Evolutionary conservation across 305 asterid genomes (phyloP), one percentile per base, ranked within the genome.

Genomic region (Solanum chacoense): DNA sequence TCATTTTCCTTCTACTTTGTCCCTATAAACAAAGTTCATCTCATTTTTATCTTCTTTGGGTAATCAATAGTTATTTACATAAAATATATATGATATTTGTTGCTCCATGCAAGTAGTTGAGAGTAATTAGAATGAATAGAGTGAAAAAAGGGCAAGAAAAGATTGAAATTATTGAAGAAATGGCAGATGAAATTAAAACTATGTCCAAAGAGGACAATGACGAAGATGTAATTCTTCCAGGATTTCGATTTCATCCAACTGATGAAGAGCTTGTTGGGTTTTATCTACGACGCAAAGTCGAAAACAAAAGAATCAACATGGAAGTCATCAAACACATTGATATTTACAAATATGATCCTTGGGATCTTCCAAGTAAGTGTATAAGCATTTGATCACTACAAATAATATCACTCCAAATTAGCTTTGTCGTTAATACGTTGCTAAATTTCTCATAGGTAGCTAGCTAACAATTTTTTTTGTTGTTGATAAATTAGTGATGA

Each of bases 291-390:
- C 73, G 35, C 4, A 85, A 85, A 69, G 78, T 85, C 2, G 78
- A 85, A 55, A 37, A 78, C n/a, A 85, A 85, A 69, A 69, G n/a
- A 35, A 59, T 63, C 4, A 85, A 26, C n/a, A 85, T 85, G 2
- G 55, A 85, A 34, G 78, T 85, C 78, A 85, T 85, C 77, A 63
- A 65, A 34, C 87, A 65, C 6, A 63, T 85, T 37, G 87, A 85
- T 32, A 85, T 85, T 76, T 85, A 85, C 34, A 85, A 65, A 65
- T 85, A 59, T 59, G 69, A 59, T 34, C 87, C 87, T 2, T 85
- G 87, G 87, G 87, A 85, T 63, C 76, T 85, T 85, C 87, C 87
- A 32, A 85, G 87, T 85, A 85, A 55, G 87, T 59, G 20, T 77
- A 77, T 77, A 77, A 77, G 11, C 32, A 37, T 6, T 76, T 38